These are phyloP conservation scores for Byssochlamys sp. DNA, from an alignment of 2,329 filamentous ascomycete genomes.

Conservation along the genomic window DNA sequence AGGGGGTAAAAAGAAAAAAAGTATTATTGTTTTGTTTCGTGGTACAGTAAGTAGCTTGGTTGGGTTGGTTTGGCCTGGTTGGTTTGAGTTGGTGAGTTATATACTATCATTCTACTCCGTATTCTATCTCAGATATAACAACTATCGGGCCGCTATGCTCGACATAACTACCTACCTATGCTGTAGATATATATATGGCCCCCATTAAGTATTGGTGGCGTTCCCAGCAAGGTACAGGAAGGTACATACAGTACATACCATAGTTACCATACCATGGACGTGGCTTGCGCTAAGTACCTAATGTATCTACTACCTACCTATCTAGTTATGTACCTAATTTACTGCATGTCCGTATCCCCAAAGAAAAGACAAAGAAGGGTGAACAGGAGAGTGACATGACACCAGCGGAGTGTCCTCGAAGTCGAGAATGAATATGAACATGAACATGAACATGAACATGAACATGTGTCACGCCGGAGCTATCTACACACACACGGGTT, in stretches of 20 bases:
- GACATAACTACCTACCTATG: not conserved
- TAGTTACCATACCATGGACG: not conserved
- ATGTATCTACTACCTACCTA: too few relatives aligned
- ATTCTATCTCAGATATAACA: too few relatives aligned
- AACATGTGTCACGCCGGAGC: not conserved
- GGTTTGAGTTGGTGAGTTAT: too few relatives aligned
- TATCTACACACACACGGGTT: not conserved
- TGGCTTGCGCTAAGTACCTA: not conserved
- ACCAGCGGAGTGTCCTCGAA: not conserved
- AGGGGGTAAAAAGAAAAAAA: too few relatives aligned
- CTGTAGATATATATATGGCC: not conserved
- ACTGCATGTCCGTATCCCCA: not conserved
- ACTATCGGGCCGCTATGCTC: not conserved
- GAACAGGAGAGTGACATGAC: not conserved
- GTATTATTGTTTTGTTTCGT: too few relatives aligned
- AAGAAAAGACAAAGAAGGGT: not conserved
- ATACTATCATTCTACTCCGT: too few relatives aligned
- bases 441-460: not conserved
- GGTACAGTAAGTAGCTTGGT: too few relatives aligned
- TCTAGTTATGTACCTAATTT: too few relatives aligned
- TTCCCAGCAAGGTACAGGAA: not conserved
- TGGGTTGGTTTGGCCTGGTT: too few relatives aligned
- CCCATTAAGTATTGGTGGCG: not conserved
- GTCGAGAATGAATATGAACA: not conserved
- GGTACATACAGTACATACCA: not conserved